Base-by-base conservation (phyloP, 768 basidiomycete species). In the Xerocomus potaroensis region DNA sequence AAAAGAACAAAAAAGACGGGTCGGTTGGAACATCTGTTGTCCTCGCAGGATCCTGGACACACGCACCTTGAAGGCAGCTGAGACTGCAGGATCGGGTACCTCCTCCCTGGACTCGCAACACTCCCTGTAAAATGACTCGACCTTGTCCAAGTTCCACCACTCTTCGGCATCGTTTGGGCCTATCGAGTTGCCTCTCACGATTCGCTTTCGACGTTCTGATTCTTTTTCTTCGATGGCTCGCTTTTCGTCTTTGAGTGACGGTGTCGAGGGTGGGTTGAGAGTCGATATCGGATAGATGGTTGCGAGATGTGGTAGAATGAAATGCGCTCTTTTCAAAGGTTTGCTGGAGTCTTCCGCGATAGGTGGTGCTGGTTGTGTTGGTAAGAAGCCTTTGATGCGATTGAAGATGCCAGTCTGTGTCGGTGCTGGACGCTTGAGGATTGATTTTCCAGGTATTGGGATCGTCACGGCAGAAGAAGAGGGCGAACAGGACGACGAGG, bases 231-330 rank as follows among this genome's bases (percentile, higher is more conserved):
- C 87, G 32, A 87, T 84, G n/a, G 80, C 77, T 47, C 76, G 72
- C 67, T 87, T 88, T 71, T 94, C 90, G 49, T 91, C 87, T 65
- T 82, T 83, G 42, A 91, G 71, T 3, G 77, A 77, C 0, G 84
- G 83, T 3, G 82, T 88, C 39, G 81, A 87, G 2, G 94, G 94
- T 7, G 95, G 89, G 42, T 87, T 87, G 14, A 83, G 57, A 2
- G 84, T 81, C 22, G 86, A 87, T 63, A 97, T 94, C 0, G 93
- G 92, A 64, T 98, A 97, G 26, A 93, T 81, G 19, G 87, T 88
- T 26, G 81, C 83, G 56, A 96, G 78, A 55, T 87, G 78, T 0
- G 90, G 90, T 11, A 96, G 72, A 54, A 95, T 88, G 62, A 97
- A 97, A 57, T 95, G 89, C 0, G 94, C 96, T 41, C 89, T 71